Percentiles rank a stretch among this genome's conserved stretches.
Conservation (phyloP, 2,329 filamentous ascomycete genomes). For the Aureobasidium sp. region DNA sequence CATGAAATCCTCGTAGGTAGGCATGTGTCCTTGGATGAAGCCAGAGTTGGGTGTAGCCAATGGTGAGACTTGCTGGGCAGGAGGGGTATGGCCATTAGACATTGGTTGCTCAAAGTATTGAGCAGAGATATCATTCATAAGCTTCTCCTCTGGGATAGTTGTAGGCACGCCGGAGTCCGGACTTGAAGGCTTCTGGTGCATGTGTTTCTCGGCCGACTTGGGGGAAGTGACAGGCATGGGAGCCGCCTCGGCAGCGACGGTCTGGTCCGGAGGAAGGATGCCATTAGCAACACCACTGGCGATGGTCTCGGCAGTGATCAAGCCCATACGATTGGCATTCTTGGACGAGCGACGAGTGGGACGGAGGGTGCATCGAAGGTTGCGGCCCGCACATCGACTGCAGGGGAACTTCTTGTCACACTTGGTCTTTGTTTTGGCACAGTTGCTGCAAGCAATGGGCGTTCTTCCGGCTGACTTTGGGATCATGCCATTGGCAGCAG, state of each 20-base stretch:
- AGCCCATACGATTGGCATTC: slow-evolving; percentile 30
- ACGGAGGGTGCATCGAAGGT: slow-evolving; percentile 40
- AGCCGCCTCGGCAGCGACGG: slow-evolving; percentile 17
- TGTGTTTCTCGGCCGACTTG: slow-evolving; percentile 16
- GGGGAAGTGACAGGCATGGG: slow-evolving; percentile 18
- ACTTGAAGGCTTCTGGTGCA: slow-evolving; percentile 28
- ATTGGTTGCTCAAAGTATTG: slow-evolving; percentile 35
- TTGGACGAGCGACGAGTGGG: slow-evolving; percentile 42
- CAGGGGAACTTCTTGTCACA: slow-evolving; percentile 49
- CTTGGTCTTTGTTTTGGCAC: slow-evolving; percentile 47
- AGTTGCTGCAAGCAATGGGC: slow-evolving; percentile 46
- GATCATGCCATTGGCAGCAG: slow-evolving; percentile 42
- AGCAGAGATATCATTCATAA: slow-evolving; percentile 27
- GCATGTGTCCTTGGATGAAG: slow-evolving; percentile 36
- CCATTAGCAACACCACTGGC: slow-evolving; percentile 17
- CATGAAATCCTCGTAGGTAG: slow-evolving; percentile 40
- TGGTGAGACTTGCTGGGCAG: slow-evolving; percentile 27
- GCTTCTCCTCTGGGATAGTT: slow-evolving; percentile 24
- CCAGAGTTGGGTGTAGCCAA: slow-evolving; percentile 31
- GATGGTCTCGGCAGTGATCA: slow-evolving; percentile 19
- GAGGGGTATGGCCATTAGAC: slow-evolving; percentile 25
- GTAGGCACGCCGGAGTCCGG: slow-evolving; percentile 20
- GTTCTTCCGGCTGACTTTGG: slow-evolving; percentile 45
- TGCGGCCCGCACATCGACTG: slow-evolving; percentile 42
- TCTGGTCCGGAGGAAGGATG: slow-evolving; percentile 17